Percentiles rank a stretch among this genome's conserved stretches.
phyloP scores from a whole-genome alignment of 257 asterid genomes.

The Schizonepeta tenuifolia region DNA sequence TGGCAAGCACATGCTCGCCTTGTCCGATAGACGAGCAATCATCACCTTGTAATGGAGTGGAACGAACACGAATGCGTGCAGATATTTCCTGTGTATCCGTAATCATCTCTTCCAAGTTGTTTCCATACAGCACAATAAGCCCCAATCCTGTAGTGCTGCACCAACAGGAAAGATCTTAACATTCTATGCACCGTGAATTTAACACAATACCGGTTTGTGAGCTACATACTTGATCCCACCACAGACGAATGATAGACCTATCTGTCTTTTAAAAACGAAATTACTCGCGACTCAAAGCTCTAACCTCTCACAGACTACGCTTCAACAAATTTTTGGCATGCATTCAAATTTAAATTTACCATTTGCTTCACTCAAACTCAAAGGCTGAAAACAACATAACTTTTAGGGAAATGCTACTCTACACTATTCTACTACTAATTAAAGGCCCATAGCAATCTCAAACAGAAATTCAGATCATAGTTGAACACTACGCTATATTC shows the following conservation, averaged over 20 bases:
- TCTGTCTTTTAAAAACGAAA: background rate
- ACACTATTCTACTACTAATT: background rate
- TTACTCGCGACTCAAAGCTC: background rate
- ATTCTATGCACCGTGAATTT: background rate
- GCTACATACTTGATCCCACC: background rate
- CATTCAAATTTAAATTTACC: constrained; percentile 1
- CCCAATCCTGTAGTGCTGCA: constrained; percentile 54
- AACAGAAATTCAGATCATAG: background rate
- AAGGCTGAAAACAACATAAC: background rate
- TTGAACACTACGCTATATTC: background rate
- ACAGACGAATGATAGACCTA: background rate
- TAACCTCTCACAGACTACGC: background rate
- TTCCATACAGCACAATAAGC: constrained; percentile 43
- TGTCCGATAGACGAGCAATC: constrained; percentile 49
- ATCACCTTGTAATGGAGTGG: constrained; percentile 57
- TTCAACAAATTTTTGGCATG: background rate
- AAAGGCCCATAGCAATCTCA: constrained; percentile 9
- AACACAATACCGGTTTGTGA: constrained; percentile 1
- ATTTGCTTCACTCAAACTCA: background rate
- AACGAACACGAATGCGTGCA: constrained; percentile 54
- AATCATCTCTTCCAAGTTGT: constrained; percentile 38
- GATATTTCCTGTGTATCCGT: constrained; percentile 47
- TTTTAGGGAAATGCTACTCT: background rate
- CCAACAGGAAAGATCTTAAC: background rate
- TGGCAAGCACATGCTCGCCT: constrained; percentile 50